A percentile compares a stretch with the other conserved stretches of the same genome.
phyloP scores from a whole-genome alignment of 306 rosid genomes.

The Vigna unguiculata region DNA sequence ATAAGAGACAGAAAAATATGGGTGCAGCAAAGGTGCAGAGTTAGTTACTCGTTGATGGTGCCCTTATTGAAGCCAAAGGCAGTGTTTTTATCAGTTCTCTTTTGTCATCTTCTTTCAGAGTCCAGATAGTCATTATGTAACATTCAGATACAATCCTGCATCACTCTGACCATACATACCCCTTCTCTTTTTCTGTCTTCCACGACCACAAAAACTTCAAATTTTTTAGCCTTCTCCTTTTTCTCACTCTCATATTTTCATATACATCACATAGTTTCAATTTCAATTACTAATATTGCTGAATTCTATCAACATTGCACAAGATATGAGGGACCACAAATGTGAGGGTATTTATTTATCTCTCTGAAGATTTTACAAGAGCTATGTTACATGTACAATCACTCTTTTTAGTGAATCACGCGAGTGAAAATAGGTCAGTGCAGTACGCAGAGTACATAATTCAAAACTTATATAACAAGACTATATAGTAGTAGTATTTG shows the following conservation, averaged over 20 bases:
- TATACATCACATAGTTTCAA: neutral
- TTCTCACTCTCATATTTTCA: neutral
- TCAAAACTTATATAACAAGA: too few species aligned
- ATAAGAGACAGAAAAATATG: neutral
- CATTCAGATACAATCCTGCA: neutral
- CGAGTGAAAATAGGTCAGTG: too few species aligned
- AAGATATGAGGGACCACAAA: neutral
- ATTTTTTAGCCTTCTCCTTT: neutral
- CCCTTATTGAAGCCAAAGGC: neutral
- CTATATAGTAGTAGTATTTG: neutral
- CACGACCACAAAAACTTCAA: neutral
- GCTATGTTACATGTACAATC: neutral
- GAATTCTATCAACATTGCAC: neutral
- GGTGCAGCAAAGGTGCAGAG: slow-evolving; percentile 10
- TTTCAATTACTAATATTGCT: neutral
- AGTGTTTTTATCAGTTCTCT: neutral
- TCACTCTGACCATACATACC: neutral
- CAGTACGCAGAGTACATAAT: too few species aligned
- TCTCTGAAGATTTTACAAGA: neutral
- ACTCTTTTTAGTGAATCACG: neutral
- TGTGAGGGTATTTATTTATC: neutral
- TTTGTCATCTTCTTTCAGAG: neutral
- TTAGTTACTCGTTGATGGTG: neutral
- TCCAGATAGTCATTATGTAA: neutral
- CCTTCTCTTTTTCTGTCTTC: neutral